Base-by-base conservation (phyloP, 257 asterid species). In the Solanum sejunctum region DNA sequence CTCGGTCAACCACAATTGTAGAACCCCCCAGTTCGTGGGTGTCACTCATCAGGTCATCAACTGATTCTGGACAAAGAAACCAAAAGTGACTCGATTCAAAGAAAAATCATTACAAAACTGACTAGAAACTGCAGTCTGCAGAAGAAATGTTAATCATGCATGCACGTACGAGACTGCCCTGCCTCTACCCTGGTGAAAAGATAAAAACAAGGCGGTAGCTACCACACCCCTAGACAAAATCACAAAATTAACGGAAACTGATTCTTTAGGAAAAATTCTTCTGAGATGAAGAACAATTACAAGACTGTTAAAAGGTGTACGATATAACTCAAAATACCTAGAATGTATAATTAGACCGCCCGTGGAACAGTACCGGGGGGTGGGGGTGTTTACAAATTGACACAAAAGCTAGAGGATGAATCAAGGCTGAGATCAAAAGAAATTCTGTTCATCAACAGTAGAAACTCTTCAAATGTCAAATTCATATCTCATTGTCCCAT, bases 1-100 rank as follows among this genome's bases (percentile, higher is more conserved):
- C 99, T 85, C 99, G 92, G 89, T 97, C 99, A 45, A 97, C 99
- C 85, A 94, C 99, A 45, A 97, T 86, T 81, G 94, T 87, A 77
- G 99, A 95, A 75, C 99, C 99, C 84, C 98, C 99, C 92, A 97
- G 86, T 80, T 95, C 98, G 28, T 97, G 99, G 84, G 93, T 92
- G 64, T 97, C 99, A 60, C 81, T 85, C 99, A 97, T 97, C 87
- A 97, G 92, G 90, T 95, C 98, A 92, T 97, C 99, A 81, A 97
- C 99, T 32, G 99, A 94, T 16, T 94, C 99, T 97, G 98, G 36
- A 66, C 82, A 88, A 85, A 89, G 67, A 83, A 39, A 73, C 28
- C 12, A 66, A 12, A 17, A 43, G 32, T 10, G 73, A 39, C 60
- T 67, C 54, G 54, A 78, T 78, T 78, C 21, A 52, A 52, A 17